A percentile compares a stretch with the other conserved stretches of the same genome.
Evolutionary conservation across 179 eudicot species (phyloP).

Genomic region (Pouteria campechiana): DNA sequence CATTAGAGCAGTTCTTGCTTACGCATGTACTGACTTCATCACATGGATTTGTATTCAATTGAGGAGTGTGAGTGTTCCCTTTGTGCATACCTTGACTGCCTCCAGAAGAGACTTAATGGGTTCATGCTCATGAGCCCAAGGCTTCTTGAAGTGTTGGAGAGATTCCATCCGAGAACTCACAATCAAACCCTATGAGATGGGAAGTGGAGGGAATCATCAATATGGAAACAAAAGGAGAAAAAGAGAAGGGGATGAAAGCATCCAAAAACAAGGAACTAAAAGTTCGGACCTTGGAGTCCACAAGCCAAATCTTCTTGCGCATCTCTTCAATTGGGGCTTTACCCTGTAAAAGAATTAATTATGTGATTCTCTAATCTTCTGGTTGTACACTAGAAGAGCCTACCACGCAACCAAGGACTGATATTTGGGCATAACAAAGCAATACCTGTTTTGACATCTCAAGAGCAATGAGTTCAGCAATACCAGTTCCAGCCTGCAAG

Average conservation of each 20-base stretch:
- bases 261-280: too few species aligned
- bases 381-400: neutral
- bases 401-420: neutral
- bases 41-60: too few species aligned
- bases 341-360: constrained; percentile 11
- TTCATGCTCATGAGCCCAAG: constrained; percentile 92
- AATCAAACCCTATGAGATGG: constrained; percentile 47
- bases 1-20: too few species aligned
- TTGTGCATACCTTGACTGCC: constrained; percentile 57
- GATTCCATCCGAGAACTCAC: constrained; percentile 60
- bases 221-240: too few species aligned
- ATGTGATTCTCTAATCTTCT: neutral
- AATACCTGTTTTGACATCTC: constrained; percentile 58
- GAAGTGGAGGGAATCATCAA: too few species aligned
- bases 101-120: constrained; percentile 48
- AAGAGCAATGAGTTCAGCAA: constrained; percentile 69
- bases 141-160: constrained; percentile 80
- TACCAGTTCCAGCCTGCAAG: constrained; percentile 76
- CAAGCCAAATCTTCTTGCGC: constrained; percentile 75
- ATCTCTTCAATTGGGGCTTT: constrained; percentile 38
- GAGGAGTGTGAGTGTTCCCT: too few species aligned
- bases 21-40: too few species aligned
- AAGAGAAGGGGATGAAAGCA: too few species aligned
- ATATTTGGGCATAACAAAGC: neutral
- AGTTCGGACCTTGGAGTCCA: constrained; percentile 71